A percentile compares a stretch with the other conserved stretches of the same genome.
These are phyloP conservation scores for Mucuna pruriens DNA, from an alignment of 306 rosid genomes.

Conservation along the genomic window DNA sequence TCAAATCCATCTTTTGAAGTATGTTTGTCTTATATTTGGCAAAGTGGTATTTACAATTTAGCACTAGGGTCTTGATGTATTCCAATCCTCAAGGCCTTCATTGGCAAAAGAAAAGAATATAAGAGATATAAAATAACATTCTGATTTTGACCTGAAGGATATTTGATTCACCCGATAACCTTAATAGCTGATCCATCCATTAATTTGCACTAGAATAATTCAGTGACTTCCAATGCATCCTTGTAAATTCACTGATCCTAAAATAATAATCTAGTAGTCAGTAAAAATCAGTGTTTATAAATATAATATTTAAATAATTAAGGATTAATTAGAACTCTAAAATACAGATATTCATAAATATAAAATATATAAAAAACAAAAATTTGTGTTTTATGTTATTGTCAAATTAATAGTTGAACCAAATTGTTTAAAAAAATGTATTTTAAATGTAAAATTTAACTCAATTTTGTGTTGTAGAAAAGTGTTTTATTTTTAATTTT, in stretches of 20 bases:
- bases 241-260: background rate
- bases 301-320: no score
- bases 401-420: no score
- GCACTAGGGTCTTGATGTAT: background rate
- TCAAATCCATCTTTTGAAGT: constrained; percentile 85
- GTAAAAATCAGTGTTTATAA: background rate
- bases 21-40: constrained; percentile 5
- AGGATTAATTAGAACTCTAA: no score
- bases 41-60: background rate
- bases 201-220: background rate
- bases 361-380: no score
- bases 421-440: no score
- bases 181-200: background rate
- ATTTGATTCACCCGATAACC: background rate
- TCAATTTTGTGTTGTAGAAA: no score
- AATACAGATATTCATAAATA: no score
- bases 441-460: no score
- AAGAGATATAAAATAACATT: background rate
- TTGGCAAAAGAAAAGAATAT: background rate
- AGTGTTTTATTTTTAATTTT: no score
- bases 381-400: no score
- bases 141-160: background rate
- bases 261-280: background rate
- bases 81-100: constrained; percentile 14
- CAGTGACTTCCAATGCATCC: background rate